A percentile compares a stretch with the other conserved stretches of the same genome.
These are phyloP conservation scores for Aspergillus caelatus DNA, from an alignment of 2,329 filamentous ascomycete species.

Conservation along the genomic window DNA sequence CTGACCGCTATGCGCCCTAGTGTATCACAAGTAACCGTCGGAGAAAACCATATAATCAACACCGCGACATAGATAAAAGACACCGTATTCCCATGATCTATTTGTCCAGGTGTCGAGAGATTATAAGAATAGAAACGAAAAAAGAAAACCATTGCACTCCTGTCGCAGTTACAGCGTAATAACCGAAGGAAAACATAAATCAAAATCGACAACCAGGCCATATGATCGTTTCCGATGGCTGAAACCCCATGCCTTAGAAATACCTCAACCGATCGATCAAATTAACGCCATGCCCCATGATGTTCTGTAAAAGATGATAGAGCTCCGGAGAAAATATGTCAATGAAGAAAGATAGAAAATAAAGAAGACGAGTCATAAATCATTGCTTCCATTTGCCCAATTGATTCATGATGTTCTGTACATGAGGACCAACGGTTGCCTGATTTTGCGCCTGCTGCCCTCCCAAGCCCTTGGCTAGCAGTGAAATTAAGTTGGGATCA, in stretches of 20 bases:
- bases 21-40: conserved; percentile 4
- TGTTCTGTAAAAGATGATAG: conserved; percentile 12
- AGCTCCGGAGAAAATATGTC: conserved; percentile 11
- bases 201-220: conserved; percentile 15
- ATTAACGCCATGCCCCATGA: conserved; percentile 23
- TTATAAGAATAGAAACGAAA: conserved; percentile 1
- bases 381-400: conserved; percentile 51
- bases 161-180: conserved; percentile 12
- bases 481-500: conserved; percentile 41
- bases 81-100: conserved; percentile 13
- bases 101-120: conserved; percentile 6
- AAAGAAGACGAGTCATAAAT: conserved; percentile 27
- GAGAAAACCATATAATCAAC: conserved; percentile 2
- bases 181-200: conserved; percentile 8
- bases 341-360: conserved; percentile 23
- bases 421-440: conserved; percentile 38
- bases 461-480: conserved; percentile 42
- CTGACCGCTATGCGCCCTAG: conserved; percentile 10
- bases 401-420: conserved; percentile 54
- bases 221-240: conserved; percentile 12
- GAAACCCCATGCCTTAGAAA: conserved; percentile 8
- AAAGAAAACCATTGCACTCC: conserved; percentile 12
- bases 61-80: conserved; percentile 2
- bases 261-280: conserved; percentile 19
- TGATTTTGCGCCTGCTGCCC: conserved; percentile 40